Conservation (phyloP, 148 eudicot species). For the Fagopyrum tataricum region DNA sequence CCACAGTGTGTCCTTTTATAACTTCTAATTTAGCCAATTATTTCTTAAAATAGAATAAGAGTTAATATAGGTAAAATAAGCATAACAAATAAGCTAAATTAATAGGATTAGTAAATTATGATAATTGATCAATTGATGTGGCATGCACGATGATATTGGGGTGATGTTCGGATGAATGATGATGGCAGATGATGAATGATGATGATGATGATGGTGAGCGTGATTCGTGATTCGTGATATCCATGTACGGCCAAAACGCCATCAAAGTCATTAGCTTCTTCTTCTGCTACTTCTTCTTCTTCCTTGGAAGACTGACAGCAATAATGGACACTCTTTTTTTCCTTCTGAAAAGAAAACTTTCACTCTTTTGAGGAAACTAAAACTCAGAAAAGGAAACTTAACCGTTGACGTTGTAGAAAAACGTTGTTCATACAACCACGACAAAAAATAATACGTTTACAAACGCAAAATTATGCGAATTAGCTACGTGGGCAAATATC, state of each 20-base stretch:
- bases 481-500: not conserved
- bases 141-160: not conserved
- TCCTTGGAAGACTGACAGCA: not conserved
- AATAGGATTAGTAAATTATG: not conserved
- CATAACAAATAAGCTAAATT: not conserved
- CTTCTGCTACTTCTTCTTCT: not conserved
- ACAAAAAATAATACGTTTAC: too few relatives aligned
- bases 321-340: not conserved
- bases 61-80: not conserved
- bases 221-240: not conserved
- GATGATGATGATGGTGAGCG: not conserved
- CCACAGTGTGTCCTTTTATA: not conserved
- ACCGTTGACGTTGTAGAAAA: not conserved
- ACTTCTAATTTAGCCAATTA: not conserved
- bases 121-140: not conserved
- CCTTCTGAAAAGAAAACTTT: not conserved
- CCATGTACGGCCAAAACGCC: not conserved
- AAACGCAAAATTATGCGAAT: too few relatives aligned
- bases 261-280: conserved; percentile 7
- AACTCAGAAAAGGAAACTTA: not conserved
- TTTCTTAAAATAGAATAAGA: not conserved
- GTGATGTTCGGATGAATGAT: not conserved
- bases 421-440: not conserved
- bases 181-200: not conserved
- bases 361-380: not conserved